Percentiles rank a stretch among this genome's conserved stretches.
Conservation (phyloP, 164 flowering plant genomes). For the Annona cherimola region DNA sequence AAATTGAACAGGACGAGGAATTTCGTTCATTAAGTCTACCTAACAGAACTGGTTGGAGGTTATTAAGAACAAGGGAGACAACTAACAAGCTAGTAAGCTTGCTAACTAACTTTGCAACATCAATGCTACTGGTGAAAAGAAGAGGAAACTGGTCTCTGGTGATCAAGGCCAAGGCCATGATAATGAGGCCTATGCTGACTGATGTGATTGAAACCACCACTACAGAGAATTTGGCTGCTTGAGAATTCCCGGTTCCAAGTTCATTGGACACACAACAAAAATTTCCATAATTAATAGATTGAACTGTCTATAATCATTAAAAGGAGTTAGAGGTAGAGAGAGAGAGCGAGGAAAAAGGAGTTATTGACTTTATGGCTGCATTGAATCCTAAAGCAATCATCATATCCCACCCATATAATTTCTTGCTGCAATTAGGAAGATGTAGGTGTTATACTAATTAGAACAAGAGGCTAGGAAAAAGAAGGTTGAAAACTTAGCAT, state of each 20-base stretch:
- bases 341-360: background rate
- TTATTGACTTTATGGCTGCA: constrained; percentile 40
- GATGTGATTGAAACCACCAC: constrained; percentile 48
- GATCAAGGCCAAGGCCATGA: constrained; percentile 36
- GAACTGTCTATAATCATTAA: background rate
- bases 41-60: constrained; percentile 65
- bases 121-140: constrained; percentile 50
- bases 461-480: too few species aligned
- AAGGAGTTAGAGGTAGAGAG: too few species aligned
- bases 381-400: constrained; percentile 54
- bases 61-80: constrained; percentile 50
- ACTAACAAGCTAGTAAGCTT: constrained; percentile 44
- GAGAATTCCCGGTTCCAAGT: constrained; percentile 55
- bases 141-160: constrained; percentile 50
- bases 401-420: constrained; percentile 60
- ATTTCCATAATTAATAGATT: constrained; percentile 18
- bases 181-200: constrained; percentile 38
- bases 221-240: constrained; percentile 50
- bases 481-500: too few species aligned
- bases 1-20: too few species aligned
- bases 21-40: constrained; percentile 39
- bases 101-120: constrained; percentile 43
- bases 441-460: too few species aligned
- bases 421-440: too few species aligned
- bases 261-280: constrained; percentile 78